Percentiles rank a stretch among this genome's conserved stretches.
Evolutionary conservation across 495 filamentous ascomycete species (phyloP).

Genomic region (Tirmania nivea): DNA sequence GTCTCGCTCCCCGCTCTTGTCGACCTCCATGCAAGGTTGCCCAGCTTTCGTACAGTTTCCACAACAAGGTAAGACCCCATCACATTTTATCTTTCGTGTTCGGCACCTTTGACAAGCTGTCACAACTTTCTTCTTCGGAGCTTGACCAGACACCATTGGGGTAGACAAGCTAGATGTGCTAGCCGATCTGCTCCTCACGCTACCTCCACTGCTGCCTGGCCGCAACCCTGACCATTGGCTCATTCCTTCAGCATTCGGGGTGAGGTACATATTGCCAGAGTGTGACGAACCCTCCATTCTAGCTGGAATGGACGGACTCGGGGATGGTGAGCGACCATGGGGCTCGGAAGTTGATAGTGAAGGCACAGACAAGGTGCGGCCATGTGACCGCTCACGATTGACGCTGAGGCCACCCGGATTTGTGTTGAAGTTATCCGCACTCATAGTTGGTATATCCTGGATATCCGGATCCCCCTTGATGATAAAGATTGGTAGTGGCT

Average conservation of each 20-base stretch:
- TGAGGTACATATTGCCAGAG: not conserved
- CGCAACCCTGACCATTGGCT: not conserved
- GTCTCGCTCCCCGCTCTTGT: conserved; percentile 16
- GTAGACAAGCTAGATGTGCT: conserved; percentile 18
- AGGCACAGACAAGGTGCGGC: not conserved
- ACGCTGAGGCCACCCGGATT: not conserved
- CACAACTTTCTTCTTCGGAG: conserved; percentile 17
- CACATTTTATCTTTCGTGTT: conserved; percentile 19
- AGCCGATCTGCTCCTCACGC: conserved; percentile 13
- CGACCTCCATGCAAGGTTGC: conserved; percentile 18
- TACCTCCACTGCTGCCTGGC: not conserved
- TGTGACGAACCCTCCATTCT: not conserved
- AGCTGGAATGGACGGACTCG: not conserved
- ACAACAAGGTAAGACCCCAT: conserved; percentile 16
- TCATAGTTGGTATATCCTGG: too few species aligned
- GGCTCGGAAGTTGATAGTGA: not conserved
- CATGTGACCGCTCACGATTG: not conserved
- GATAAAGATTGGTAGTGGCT: too few species aligned
- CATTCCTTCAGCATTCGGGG: not conserved
- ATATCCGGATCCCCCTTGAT: too few species aligned
- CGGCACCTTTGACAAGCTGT: conserved; percentile 20
- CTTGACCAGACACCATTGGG: conserved; percentile 6
- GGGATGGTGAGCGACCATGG: not conserved
- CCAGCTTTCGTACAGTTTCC: conserved; percentile 16
- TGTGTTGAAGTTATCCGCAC: too few species aligned